Conservation (phyloP, 352 stramenopile species). For the Peronospora farinosa region DNA sequence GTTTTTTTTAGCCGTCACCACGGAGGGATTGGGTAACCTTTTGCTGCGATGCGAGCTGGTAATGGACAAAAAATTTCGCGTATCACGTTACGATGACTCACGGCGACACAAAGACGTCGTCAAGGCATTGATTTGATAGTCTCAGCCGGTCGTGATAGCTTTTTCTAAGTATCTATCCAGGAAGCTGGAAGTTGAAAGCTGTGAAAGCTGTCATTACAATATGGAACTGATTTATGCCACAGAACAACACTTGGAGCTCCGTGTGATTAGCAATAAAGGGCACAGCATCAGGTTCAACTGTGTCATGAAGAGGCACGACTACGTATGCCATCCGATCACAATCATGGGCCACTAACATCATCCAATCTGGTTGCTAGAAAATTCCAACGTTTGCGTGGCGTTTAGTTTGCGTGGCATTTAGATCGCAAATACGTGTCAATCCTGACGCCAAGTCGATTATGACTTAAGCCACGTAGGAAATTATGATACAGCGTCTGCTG, state of each 20-base stretch:
- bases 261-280: slow-evolving; percentile 75
- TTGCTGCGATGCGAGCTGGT: too few species aligned
- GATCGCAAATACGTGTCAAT: slow-evolving; percentile 21
- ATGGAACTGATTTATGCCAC: slow-evolving; percentile 47
- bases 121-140: too few species aligned
- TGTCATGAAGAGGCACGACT: slow-evolving; percentile 76
- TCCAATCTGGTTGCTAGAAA: slow-evolving; percentile 68
- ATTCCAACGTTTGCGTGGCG: slow-evolving; percentile 53
- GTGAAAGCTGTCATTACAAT: too few species aligned
- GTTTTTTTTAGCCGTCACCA: too few species aligned
- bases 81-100: too few species aligned
- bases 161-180: too few species aligned
- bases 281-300: slow-evolving; percentile 58
- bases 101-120: too few species aligned
- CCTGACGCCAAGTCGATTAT: slow-evolving; percentile 33
- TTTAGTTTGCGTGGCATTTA: slow-evolving; percentile 43
- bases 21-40: too few species aligned
- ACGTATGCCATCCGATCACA: slow-evolving; percentile 60
- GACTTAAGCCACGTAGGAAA: slow-evolving; percentile 28
- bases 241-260: slow-evolving; percentile 51
- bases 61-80: too few species aligned
- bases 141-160: too few species aligned
- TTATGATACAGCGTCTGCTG: slow-evolving; percentile 44
- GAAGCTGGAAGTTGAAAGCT: too few species aligned
- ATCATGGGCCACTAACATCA: slow-evolving; percentile 52